Conservation (phyloP, 768 basidiomycete genomes). For the Favolaschia claudopus region DNA sequence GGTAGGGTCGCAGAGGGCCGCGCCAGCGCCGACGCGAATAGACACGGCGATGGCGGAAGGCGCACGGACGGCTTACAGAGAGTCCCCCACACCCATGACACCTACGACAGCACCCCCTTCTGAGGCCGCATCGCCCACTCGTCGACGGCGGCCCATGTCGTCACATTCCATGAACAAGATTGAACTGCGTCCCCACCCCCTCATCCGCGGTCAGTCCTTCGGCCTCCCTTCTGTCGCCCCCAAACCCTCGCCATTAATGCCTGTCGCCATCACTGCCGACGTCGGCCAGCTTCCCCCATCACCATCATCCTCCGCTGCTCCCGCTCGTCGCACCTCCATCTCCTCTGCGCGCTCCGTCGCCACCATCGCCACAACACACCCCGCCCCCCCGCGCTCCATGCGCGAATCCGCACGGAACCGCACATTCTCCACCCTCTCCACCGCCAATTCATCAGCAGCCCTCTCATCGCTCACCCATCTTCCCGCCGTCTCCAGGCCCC, state of each 20-base stretch:
- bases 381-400: constrained; percentile 41
- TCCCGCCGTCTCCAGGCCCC: constrained; percentile 54
- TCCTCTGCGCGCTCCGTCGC: constrained; percentile 68
- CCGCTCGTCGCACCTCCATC: constrained; percentile 56
- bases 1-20: neutral
- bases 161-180: constrained; percentile 12
- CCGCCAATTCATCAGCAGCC: constrained; percentile 60
- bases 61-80: neutral
- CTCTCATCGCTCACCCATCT: constrained; percentile 64
- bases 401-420: constrained; percentile 54
- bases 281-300: constrained; percentile 42
- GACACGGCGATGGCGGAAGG: neutral
- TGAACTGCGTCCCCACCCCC: constrained; percentile 71
- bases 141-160: constrained; percentile 32
- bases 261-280: constrained; percentile 67
- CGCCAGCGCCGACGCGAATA: neutral
- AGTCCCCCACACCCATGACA: neutral
- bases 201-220: constrained; percentile 78
- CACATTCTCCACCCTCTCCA: constrained; percentile 65
- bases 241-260: constrained; percentile 62
- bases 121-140: neutral
- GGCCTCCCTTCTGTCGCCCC: constrained; percentile 55
- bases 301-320: constrained; percentile 39
- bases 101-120: constrained; percentile 2
- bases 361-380: constrained; percentile 53